Evolutionary conservation across 202 grass and related monocot genomes (phyloP), one percentile per base, ranked within the genome.

Genomic region (Schoenoplectus triqueter): DNA sequence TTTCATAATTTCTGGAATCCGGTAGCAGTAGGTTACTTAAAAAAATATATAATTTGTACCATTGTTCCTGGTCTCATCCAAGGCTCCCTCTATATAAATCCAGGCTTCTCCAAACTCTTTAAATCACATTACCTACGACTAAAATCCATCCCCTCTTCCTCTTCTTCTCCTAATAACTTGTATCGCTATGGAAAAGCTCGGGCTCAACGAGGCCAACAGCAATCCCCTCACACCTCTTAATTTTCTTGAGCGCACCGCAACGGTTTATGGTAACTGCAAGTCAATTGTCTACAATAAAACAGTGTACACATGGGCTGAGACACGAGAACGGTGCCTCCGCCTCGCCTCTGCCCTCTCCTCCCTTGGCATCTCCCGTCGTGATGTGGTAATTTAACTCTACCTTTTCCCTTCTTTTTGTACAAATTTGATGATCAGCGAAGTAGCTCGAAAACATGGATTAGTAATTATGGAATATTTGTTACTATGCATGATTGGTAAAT

Each of bases 291-390:
- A 97, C 91, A 73, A 89, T 65, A 82, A 42, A 72, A 87, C 92
- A 66, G 88, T 92, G 63, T 92, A 86, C 86, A 97, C 95, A 7
- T 97, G 92, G 92, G 84, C 85, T 5, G 82, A 97, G 66, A 97
- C 92, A 15, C 21, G 59, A 67, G 80, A 80, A 1, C 87, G 95
- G 57, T 95, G 95, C 91, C 95, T 91, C 70, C 85, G 95, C 83
- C 95, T 95, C 44, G 91, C 92, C 81, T 97, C 95, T 54, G 88
- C 95, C 52, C 88, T 97, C 76, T 80, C 42, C 72, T 93, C 88
- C 62, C 88, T 95, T 66, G 95, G 92, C 71, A 86, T 97, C 83
- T 92, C 92, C 76, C 89, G 82, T 79, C 20, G 86, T 82, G 91
- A 97, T 76, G 84, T 97, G 82, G 95, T 97, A 47, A 8, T 85